Base-by-base conservation (phyloP, 345 rosid genomes). In the Linum lewisii region DNA sequence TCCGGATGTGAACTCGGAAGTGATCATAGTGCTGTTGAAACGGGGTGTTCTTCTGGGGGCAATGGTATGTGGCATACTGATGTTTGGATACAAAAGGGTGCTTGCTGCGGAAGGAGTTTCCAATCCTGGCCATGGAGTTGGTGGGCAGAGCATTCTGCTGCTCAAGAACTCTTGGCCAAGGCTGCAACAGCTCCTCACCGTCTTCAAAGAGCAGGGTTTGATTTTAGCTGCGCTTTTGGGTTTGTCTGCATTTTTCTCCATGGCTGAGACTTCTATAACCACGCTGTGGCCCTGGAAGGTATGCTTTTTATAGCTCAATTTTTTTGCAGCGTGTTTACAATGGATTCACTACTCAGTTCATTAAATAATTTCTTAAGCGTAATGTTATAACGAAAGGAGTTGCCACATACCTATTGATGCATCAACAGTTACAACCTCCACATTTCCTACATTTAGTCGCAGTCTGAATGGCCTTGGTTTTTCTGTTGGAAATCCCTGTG, bases 271-370 rank as follows among this genome's bases (percentile, higher is more conserved):
- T 44, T 82, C 97, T 45, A 89, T 89, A 45, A 89, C 97, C 42
- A 90, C 92, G 6, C 64, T 90, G 50, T 90, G 97, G 95, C 97
- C 95, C 0, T 90, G 97, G 97, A 89, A 89, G 97, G 97, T 84
- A 71, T 57, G 63, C 47, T 42, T 16, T 36, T 55, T n/a, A 20
- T 45, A 44, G 51, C 38, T 51, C 51, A 22, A 34, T 29, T 25
- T n/a, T 34, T 57, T 9, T 9, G 45, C 2, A 38, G 9, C 0
- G 11, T 6, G 45, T 38, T 38, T 9, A 42, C 15, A 11, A 11
- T 42, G 47, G 34, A 29, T 29, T 29, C 34, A 29, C 7, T 4
- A 29, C 4, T 29, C 7, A 29, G 34, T 29, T 29, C 7, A 4
- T 5, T 5, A 29, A 29, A 29, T 42, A 4, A 42, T 42, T 42